Conservation (phyloP, 495 filamentous ascomycete species). For the Sabuloglossum arenarium region DNA sequence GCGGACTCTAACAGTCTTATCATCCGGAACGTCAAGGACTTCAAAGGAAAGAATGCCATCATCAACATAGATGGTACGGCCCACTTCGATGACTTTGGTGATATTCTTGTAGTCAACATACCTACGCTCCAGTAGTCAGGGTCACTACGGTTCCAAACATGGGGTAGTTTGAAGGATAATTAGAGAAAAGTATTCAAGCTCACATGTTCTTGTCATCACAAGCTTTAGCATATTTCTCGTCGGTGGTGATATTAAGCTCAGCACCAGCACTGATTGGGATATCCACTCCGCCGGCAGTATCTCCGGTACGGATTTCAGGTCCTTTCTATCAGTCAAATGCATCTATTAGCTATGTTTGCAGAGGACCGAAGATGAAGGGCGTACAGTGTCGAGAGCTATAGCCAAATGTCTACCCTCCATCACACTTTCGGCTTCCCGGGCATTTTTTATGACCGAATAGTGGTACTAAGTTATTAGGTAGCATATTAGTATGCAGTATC, state of each 20-base stretch:
- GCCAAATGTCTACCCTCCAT: conserved; percentile 71
- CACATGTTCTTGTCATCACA: conserved; percentile 89
- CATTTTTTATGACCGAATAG: conserved; percentile 90
- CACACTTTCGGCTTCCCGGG: conserved; percentile 57
- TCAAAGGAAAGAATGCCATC: conserved; percentile 94
- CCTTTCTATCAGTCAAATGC: conserved; percentile 41
- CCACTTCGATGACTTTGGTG: conserved; percentile 86
- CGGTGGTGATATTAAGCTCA: conserved; percentile 86
- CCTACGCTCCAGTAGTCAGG: conserved; percentile 25
- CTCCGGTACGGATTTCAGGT: conserved; percentile 93
- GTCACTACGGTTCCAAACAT: background rate
- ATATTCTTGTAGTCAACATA: conserved; percentile 99
- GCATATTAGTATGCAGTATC: background rate
- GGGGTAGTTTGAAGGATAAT: background rate
- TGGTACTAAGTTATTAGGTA: conserved; percentile 34
- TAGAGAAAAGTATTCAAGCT: conserved; percentile 14
- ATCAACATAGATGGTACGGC: conserved; percentile 94
- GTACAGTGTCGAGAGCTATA: conserved; percentile 84
- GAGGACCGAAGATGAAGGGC: background rate
- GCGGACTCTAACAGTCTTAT: conserved; percentile 62
- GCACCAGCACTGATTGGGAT: conserved; percentile 66
- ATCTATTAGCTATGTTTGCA: background rate
- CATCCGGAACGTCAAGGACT: conserved; percentile 70
- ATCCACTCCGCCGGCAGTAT: conserved; percentile 67
- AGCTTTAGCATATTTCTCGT: conserved; percentile 74